Evolutionary conservation across 805 yeast species (phyloP).

Genomic region (Starmerella khaoyaiensis): DNA sequence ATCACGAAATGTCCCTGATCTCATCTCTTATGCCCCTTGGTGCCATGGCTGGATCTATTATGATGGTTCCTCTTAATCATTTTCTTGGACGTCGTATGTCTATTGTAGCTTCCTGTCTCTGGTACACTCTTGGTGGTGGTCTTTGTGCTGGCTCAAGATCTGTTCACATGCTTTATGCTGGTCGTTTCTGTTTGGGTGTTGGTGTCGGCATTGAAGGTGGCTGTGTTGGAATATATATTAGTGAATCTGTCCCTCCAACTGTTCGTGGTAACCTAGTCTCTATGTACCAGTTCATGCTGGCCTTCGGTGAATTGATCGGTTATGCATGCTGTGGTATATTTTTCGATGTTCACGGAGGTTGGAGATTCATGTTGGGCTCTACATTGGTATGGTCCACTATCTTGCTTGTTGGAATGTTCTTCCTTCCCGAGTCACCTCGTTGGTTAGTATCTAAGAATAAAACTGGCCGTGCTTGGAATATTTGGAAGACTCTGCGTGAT

Average conservation of each 20-base stretch:
- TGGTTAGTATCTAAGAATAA: conserved; percentile 41
- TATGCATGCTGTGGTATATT: conserved; percentile 53
- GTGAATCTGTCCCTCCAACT: conserved; percentile 47
- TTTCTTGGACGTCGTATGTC: conserved; percentile 43
- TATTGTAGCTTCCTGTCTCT: conserved; percentile 43
- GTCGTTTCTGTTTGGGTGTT: conserved; percentile 47
- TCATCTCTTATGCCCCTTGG: conserved; percentile 57
- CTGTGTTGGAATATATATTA: conserved; percentile 47
- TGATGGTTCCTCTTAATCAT: conserved; percentile 47
- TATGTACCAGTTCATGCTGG: conserved; percentile 50
- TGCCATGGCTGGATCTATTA: conserved; percentile 49
- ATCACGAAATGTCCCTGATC: conserved; percentile 39
- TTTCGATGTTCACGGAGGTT: conserved; percentile 38
- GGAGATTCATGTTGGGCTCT: conserved; percentile 57
- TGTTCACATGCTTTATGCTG: conserved; percentile 42
- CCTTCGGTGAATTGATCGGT: conserved; percentile 54
- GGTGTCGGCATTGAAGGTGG: conserved; percentile 61
- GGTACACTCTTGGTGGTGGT: conserved; percentile 50
- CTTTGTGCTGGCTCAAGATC: conserved; percentile 41
- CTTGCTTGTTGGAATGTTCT: conserved; percentile 38
- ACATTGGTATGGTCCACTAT: conserved; percentile 45
- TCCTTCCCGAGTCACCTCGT: conserved; percentile 52
- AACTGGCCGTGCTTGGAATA: conserved; percentile 36
- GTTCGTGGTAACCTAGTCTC: conserved; percentile 49
- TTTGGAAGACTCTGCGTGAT: conserved; percentile 45